These are phyloP conservation scores for Pseudogymnoascus sp. DNA, from an alignment of 2,329 filamentous ascomycete genomes.

Conservation along the genomic window DNA sequence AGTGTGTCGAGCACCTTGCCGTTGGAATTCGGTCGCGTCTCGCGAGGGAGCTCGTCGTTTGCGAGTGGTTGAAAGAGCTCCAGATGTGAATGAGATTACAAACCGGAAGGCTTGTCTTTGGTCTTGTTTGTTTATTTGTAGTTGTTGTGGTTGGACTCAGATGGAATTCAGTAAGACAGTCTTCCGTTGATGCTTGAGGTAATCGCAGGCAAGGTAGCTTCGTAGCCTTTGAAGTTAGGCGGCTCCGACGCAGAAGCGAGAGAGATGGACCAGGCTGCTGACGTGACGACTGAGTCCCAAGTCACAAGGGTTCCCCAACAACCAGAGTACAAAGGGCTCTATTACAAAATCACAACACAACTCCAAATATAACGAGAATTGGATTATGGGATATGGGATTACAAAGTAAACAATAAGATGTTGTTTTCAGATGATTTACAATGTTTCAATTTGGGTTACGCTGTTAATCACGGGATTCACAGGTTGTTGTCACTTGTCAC, in stretches of 20 bases:
- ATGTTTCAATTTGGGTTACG: neutral
- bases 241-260: conserved; percentile 3
- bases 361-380: neutral
- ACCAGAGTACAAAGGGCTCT: neutral
- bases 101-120: neutral
- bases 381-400: neutral
- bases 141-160: neutral
- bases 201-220: conserved; percentile 7
- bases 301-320: conserved; percentile 1
- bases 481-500: neutral
- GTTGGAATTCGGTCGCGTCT: conserved; percentile 3
- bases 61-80: neutral
- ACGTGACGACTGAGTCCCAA: neutral
- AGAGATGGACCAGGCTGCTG: conserved; percentile 2
- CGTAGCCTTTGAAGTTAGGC: conserved; percentile 8
- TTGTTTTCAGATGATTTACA: neutral
- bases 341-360: neutral
- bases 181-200: conserved; percentile 6
- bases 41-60: conserved; percentile 6
- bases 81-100: conserved; percentile 1
- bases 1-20: neutral
- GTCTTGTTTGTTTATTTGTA: neutral
- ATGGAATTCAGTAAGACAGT: conserved; percentile 1
- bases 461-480: neutral
- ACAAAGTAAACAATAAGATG: neutral